Evolutionary conservation across 352 stramenopile species (phyloP).

Genomic region (Phytophthora capsici): DNA sequence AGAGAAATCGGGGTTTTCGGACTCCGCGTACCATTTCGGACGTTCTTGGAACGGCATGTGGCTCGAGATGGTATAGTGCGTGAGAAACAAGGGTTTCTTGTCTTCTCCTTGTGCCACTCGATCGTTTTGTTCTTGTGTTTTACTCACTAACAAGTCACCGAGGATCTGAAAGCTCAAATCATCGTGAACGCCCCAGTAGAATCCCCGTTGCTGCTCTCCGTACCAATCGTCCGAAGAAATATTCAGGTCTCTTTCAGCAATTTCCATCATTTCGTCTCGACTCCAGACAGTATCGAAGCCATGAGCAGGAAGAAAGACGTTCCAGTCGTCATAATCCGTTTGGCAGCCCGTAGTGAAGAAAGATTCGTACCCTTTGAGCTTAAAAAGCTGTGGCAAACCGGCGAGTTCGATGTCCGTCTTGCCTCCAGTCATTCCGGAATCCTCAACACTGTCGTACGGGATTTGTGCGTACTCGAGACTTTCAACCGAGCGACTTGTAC

Average conservation of each 20-base stretch:
- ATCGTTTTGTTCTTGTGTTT: conserved; percentile 36
- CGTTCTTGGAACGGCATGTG: conserved; percentile 43
- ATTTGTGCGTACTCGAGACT: conserved; percentile 56
- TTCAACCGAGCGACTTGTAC: conserved; percentile 56
- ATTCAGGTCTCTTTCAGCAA: conserved; percentile 38
- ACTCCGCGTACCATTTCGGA: conserved; percentile 44
- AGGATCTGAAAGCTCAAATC: conserved; percentile 54
- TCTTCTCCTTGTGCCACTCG: conserved; percentile 16
- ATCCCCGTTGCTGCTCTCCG: conserved; percentile 5
- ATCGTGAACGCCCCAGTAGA: conserved; percentile 56
- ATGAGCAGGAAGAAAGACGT: conserved; percentile 45
- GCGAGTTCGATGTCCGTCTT: conserved; percentile 31
- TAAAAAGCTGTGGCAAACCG: conserved; percentile 55
- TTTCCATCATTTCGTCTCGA: conserved; percentile 37
- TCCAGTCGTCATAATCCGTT: conserved; percentile 55
- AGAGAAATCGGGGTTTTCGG: conserved; percentile 44
- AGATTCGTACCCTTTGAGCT: conserved; percentile 51
- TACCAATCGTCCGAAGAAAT: conserved; percentile 46
- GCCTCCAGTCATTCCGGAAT: conserved; percentile 37
- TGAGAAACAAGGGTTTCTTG: conserved; percentile 55
- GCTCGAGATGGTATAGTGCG: conserved; percentile 65
- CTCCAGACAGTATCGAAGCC: conserved; percentile 53
- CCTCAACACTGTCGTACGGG: conserved; percentile 36
- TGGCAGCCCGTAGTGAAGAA: conserved; percentile 50
- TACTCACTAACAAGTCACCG: conserved; percentile 48